Conservation (phyloP, 768 basidiomycete genomes). For the Sarcodon aspratus region DNA sequence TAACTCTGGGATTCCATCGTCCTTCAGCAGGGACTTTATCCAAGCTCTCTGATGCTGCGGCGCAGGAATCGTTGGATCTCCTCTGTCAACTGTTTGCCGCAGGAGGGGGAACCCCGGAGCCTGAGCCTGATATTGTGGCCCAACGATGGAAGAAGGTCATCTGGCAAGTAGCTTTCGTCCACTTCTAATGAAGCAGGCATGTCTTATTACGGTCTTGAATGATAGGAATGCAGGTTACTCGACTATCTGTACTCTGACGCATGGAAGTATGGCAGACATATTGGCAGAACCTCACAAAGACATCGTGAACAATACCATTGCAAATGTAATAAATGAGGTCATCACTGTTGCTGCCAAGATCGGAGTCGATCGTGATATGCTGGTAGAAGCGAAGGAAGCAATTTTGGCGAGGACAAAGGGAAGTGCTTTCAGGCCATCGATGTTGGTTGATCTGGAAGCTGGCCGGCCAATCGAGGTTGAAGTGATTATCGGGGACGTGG, state of each 20-base stretch:
- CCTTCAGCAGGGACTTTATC: constrained; percentile 1
- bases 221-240: constrained; percentile 21
- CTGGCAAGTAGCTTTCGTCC: constrained; percentile 10
- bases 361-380: constrained; percentile 1
- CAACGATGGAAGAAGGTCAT: constrained; percentile 19
- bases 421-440: constrained; percentile 21
- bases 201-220: neutral
- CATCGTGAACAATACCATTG: constrained; percentile 7
- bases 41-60: constrained; percentile 2
- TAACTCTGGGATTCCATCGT: constrained; percentile 17
- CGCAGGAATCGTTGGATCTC: constrained; percentile 5
- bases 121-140: constrained; percentile 15
- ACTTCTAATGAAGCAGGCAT: neutral
- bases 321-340: constrained; percentile 18
- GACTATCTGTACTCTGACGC: constrained; percentile 17
- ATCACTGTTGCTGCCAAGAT: constrained; percentile 16
- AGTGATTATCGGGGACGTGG: constrained; percentile 40
- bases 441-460: constrained; percentile 25
- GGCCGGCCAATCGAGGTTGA: constrained; percentile 26
- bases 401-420: constrained; percentile 13
- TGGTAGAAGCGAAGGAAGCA: constrained; percentile 14
- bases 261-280: constrained; percentile 13
- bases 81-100: constrained; percentile 10
- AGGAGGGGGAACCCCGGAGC: constrained; percentile 12
- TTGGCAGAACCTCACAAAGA: constrained; percentile 7